Percentiles rank a stretch among this genome's conserved stretches.
Evolutionary conservation across 805 yeast species (phyloP).

Genomic region (Ogataea ganodermae): DNA sequence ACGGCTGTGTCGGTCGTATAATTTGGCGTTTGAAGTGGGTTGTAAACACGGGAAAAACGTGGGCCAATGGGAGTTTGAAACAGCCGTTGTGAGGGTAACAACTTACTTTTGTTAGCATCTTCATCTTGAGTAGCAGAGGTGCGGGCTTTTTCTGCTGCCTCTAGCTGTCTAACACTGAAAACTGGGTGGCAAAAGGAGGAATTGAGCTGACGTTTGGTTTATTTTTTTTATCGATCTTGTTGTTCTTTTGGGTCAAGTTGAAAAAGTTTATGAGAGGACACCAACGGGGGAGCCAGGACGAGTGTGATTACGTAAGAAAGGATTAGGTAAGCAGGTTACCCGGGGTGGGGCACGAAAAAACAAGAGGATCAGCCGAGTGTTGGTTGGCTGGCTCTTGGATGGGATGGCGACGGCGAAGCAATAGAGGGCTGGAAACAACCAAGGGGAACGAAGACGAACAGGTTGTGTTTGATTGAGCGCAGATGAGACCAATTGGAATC

Average conservation of each 20-base stretch:
- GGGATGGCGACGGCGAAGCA: no score
- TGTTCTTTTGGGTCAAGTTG: slow-evolving; percentile 5
- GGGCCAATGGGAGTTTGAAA: slow-evolving; percentile 5
- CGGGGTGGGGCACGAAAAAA: no score
- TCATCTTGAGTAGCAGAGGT: slow-evolving; percentile 51
- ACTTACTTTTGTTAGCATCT: slow-evolving; percentile 76
- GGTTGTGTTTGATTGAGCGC: no score
- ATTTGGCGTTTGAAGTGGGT: neutral
- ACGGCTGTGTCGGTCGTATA: no score
- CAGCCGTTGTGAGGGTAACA: neutral
- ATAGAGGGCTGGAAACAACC: no score
- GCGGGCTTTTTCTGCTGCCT: neutral
- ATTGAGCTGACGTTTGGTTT: neutral
- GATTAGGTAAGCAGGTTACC: neutral
- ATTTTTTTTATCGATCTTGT: slow-evolving; percentile 3
- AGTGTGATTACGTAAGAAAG: neutral
- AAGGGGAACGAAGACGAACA: no score
- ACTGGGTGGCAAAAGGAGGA: neutral
- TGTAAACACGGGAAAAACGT: slow-evolving; percentile 3
- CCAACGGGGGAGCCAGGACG: neutral
- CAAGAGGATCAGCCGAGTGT: no score
- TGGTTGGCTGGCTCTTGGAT: no score
- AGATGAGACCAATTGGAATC: no score
- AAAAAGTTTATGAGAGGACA: slow-evolving; percentile 7
- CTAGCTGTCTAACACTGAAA: slow-evolving; percentile 2